Evolutionary conservation across 2,329 filamentous ascomycete species (phyloP), one percentile per base, ranked within the genome.

Genomic region (Epicoccum sorghinum): DNA sequence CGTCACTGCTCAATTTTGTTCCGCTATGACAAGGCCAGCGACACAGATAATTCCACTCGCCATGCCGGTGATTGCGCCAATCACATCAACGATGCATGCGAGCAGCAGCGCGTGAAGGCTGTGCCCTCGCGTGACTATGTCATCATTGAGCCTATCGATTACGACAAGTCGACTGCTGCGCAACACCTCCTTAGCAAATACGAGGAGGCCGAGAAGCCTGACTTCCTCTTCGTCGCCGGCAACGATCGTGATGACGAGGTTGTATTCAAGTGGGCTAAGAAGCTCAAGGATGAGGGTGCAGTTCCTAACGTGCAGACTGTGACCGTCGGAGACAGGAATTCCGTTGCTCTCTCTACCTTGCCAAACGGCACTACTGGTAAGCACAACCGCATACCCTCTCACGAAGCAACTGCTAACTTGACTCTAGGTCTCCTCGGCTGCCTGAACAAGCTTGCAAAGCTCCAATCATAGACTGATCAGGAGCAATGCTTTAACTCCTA

Each of bases 161-260:
- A 89, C 81, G 95, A 90, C 70, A 98, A 98, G 78, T 86, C 86
- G 36, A 93, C 89, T 0, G 93, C 93, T 0, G 89, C 91, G 0
- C 83, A 86, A 65, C 83, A 86, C 61, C 88, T 96, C 41, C 89
- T 90, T 72, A 82, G 86, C 49, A 68, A 68, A 32, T 68, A 77
- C 18, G 49, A 52, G 10, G 57, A 64, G 29, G 30, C 60, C 0
- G 54, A 59, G 8, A 65, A 65, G 22, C 50, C 91, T 0, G 91
- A 97, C 70, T 98, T 97, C 74, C 76, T 98, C 52, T 86, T 97
- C 78, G 90, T 96, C 6, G 85, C 93, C 30, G 93, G 93, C 33
- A 93, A 97, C 68, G 91, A 93, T 37, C 87, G 93, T 29, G 93
- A 97, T 64, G 95, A 98, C 62, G 93, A 98, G 71, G 89, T 91